Evolutionary conservation across 192 early-diverging fungal genomes (phyloP), one percentile per base, ranked within the genome.

Genomic region (Haplosporangium gracile): DNA sequence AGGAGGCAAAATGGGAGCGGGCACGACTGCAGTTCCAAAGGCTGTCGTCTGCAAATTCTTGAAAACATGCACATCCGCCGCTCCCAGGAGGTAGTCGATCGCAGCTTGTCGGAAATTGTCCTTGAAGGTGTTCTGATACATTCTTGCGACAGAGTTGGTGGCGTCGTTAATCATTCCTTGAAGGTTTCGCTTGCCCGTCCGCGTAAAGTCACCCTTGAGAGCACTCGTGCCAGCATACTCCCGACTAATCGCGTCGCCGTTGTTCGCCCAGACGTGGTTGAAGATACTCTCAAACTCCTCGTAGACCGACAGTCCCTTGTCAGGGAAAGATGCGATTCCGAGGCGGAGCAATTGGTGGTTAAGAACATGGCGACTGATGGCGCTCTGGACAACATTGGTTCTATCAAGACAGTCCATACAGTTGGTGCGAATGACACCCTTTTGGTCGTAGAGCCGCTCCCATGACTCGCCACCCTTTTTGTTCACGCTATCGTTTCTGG

Each of bases 361-460:
- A 24, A 96, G 86, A 72, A 96, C 90, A 40, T 87, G 81, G 36
- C 94, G 89, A 1, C 91, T 94, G 76, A 96, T 81, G 2, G 95
- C 90, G 82, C 93, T 93, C 89, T 94, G 91, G 24, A 93, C 92
- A 51, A 99, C 97, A 74, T 99, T 99, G 42, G 98, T 99, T 9
- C 98, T 91, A 87, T 99, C 98, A 39, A 99, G 90, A 86, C 98
- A 99, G 91, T 99, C 98, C 94, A 99, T 98, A 89, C 98, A 99
- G 83, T 99, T 99, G 34, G 83, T 85, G 0, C 83, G 78, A n/a
- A 85, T 15, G 94, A 95, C 36, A 63, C 76, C 88, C 88, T 91
- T 70, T 42, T 75, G 77, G 68, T 91, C 68, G 83, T 68, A 77
- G 15, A 85, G 74, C 29, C 76, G 53, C 24, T 82, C 73, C 53